Evolutionary conservation across 129 eudicot genomes (phyloP), one percentile per base, ranked within the genome.

Genomic region (Logfia minima): DNA sequence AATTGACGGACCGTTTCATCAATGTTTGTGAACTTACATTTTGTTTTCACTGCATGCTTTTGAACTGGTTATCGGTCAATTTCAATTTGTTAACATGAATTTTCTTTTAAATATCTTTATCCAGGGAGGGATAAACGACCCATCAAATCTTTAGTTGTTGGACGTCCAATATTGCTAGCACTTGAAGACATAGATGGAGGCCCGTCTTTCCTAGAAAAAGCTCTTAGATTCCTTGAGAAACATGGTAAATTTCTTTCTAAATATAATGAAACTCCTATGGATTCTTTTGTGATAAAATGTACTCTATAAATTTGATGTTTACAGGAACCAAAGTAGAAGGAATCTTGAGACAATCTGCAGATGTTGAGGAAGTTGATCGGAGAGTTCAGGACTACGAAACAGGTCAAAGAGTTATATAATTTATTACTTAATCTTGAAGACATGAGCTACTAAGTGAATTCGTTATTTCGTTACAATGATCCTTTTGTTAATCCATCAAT

Each of bases 131-230:
- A 90, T 45, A 92, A 86, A 69, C 87, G 88, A 31, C 90, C 96
- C 21, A 84, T 90, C 62, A 92, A 90, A 75, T 92, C 98, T 16
- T 85, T 92, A 81, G 98, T 92, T 80, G 96, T 92, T 81, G 98
- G 98, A 66, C 87, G 98, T 21, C 98, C 98, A 56, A 92, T 92
- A 79, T 85, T 92, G 84, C 90, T 92, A 55, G 98, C 96, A 18
- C 75, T 90, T 71, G 98, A 92, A 85, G 98, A 92, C 81, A 90
- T 93, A 68, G 96, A 93, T 84, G 98, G 98, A 68, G 96, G 96
- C 48, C 98, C 98, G 5, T 93, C 98, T 51, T 93, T 93, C 78
- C 87, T 93, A 70, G 98, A 93, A 83, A 93, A 93, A 82, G 98
- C 96, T 82, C 96, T 92, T 67, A 84, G 84, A 68, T 92, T 92